Evolutionary conservation across 441 rosid genomes (phyloP), one percentile per base, ranked within the genome.

Genomic region (Caryocar brasiliense): DNA sequence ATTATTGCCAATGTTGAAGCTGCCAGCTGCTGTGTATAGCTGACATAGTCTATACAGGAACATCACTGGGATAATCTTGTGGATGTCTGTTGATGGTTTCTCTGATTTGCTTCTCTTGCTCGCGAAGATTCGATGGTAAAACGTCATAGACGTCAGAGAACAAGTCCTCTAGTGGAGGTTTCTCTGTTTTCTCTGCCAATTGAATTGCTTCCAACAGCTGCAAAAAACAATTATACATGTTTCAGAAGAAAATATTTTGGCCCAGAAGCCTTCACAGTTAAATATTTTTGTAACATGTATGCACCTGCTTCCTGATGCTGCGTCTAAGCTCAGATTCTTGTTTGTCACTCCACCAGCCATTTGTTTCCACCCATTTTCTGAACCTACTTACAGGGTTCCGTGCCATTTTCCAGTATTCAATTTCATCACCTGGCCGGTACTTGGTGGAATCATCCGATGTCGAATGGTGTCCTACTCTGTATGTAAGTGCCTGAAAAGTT

Each of bases 371-470:
- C 91, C 91, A 85, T 51, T 72, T 80, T 44, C 66, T 70, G 32
- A 75, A 82, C 30, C 75, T 76, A 36, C 54, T 71, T 17, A 82
- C 86, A 3, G 95, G 91, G 65, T 80, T 71, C 47, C 88, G 68
- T 1, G 65, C 62, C 57, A 23, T 58, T 64, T 77, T 80, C 95
- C 91, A 85, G 73, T 78, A 62, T 7, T 82, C 67, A 4, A 85
- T 78, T 14, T 85, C 95, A 10, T 75, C 64, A 0, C 49, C 49
- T 0, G 77, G 52, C 7, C 91, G 70, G 54, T 85, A 85, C 60
- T 77, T 82, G 43, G 95, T 80, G 6, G 95, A 85, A 54, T 85
- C 95, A 50, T 82, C 91, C 0, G 95, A 82, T 7, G 95, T 82
- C 1, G 95, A 85, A 67, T 85, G 91, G 59, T 80, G 86, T 19